phyloP scores from a whole-genome alignment of 495 filamentous ascomycete genomes.

The Talaromyces nanjingensis region DNA sequence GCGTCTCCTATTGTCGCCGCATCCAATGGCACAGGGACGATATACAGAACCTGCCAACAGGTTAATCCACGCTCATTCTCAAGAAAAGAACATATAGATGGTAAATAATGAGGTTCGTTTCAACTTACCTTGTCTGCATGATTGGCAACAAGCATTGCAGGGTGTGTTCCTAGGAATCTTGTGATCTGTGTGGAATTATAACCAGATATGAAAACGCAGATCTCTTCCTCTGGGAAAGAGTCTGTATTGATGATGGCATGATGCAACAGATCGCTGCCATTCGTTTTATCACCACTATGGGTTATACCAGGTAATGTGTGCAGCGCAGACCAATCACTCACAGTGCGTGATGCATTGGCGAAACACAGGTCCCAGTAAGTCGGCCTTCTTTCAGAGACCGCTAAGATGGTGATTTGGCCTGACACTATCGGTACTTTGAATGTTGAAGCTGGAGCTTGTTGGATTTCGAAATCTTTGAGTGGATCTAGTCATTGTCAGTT shows the following conservation, averaged over 20 bases:
- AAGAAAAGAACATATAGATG: neutral
- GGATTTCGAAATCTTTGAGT: constrained; percentile 17
- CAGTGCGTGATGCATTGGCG: constrained; percentile 15
- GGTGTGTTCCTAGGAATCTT: constrained; percentile 15
- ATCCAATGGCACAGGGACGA: constrained; percentile 21
- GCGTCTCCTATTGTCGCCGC: constrained; percentile 22
- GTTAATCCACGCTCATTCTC: neutral
- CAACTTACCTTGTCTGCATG: constrained; percentile 19
- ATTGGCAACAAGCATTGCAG: constrained; percentile 20
- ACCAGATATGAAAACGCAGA: constrained; percentile 20
- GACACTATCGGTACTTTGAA: constrained; percentile 19
- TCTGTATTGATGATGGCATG: constrained; percentile 14
- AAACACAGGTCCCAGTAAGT: constrained; percentile 23
- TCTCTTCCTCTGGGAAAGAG: constrained; percentile 12
- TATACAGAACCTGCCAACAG: constrained; percentile 17
- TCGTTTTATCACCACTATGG: neutral
- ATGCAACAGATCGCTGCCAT: constrained; percentile 13
- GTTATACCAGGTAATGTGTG: constrained; percentile 13
- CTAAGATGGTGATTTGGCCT: constrained; percentile 17
- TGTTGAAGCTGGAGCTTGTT: constrained; percentile 17
- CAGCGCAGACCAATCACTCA: constrained; percentile 12
- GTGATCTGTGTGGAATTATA: constrained; percentile 14
- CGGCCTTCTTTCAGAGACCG: constrained; percentile 16
- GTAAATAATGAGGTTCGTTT: neutral
- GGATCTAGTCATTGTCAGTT: constrained; percentile 8